Conservation (phyloP, 1,139 yeast genomes). For the Sugiyamaella japonica region DNA sequence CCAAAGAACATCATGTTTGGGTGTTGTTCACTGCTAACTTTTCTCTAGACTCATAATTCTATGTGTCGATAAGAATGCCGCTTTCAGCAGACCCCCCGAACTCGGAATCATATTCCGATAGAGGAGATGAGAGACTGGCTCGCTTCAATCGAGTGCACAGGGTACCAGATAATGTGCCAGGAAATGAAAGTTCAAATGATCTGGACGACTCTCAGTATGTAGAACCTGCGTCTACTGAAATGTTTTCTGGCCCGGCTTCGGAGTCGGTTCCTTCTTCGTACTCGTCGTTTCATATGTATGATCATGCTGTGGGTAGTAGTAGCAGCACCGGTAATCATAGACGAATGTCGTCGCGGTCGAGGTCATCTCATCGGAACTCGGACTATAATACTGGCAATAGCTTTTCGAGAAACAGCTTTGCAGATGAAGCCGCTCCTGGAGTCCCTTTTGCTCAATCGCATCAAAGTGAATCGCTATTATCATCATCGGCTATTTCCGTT, state of each 20-base stretch:
- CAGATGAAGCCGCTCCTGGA: conserved; percentile 12
- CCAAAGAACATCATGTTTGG: background rate
- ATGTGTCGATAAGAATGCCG: conserved; percentile 6
- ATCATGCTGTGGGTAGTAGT: conserved; percentile 45
- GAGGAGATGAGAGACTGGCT: conserved; percentile 8
- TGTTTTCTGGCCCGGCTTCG: conserved; percentile 87
- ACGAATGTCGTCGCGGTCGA: conserved; percentile 40
- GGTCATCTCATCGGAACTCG: conserved; percentile 29
- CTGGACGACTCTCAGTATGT: conserved; percentile 27
- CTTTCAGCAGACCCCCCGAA: background rate
- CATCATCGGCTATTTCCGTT: conserved; percentile 14
- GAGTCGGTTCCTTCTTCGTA: conserved; percentile 90
- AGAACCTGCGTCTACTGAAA: conserved; percentile 54
- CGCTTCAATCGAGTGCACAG: conserved; percentile 11
- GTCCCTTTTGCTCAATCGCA: conserved; percentile 4
- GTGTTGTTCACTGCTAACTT: background rate
- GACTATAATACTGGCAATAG: conserved; percentile 14
- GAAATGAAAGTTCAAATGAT: background rate
- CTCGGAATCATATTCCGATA: background rate
- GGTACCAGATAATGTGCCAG: background rate
- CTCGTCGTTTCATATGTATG: conserved; percentile 79
- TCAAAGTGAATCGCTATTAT: conserved; percentile 6
- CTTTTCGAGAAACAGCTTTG: conserved; percentile 15
- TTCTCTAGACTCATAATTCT: background rate
- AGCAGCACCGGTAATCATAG: conserved; percentile 44